A percentile compares a stretch with the other conserved stretches of the same genome.
Evolutionary conservation across 1,284 basidiomycete genomes (phyloP).

Genomic region (Boletus mariae): DNA sequence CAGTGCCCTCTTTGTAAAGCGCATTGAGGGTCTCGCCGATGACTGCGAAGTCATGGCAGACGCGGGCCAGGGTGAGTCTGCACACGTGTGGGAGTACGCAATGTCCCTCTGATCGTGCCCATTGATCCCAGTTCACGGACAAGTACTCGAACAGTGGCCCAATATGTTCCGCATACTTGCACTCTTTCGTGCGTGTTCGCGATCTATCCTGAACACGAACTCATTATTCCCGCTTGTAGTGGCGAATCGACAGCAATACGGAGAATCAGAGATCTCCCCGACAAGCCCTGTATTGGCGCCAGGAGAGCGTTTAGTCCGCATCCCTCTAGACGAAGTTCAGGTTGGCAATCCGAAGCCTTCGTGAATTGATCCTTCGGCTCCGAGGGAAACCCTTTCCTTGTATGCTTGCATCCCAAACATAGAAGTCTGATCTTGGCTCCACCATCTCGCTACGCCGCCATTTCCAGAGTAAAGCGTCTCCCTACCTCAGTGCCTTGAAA

Average conservation of each 20-base stretch:
- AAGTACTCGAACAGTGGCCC: constrained; percentile 76
- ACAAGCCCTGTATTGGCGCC: constrained; percentile 6
- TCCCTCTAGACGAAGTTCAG: constrained; percentile 33
- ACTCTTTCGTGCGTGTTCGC: constrained; percentile 52
- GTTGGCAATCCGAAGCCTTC: constrained; percentile 9
- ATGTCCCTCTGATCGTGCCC: constrained; percentile 2
- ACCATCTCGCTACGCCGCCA: not conserved
- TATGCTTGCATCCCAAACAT: not conserved
- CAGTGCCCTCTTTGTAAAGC: constrained; percentile 57
- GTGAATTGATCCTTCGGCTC: constrained; percentile 3
- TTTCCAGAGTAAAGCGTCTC: not conserved
- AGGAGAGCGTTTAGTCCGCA: constrained; percentile 32
- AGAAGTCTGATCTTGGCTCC: not conserved
- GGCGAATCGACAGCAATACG: constrained; percentile 24
- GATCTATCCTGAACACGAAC: not conserved
- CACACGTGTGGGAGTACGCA: not conserved
- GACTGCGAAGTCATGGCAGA: constrained; percentile 74
- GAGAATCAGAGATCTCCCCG: constrained; percentile 10
- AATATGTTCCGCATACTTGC: constrained; percentile 74
- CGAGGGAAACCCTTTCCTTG: not conserved
- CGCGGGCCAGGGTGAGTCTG: constrained; percentile 57
- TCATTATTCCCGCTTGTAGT: constrained; percentile 15
- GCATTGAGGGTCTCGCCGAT: constrained; percentile 63
- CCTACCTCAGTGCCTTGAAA: too few relatives aligned
- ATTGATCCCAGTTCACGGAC: constrained; percentile 55